These are phyloP conservation scores for Gryganskiella cystojenkinii DNA, from an alignment of 192 early-diverging fungal species.

Conservation along the genomic window DNA sequence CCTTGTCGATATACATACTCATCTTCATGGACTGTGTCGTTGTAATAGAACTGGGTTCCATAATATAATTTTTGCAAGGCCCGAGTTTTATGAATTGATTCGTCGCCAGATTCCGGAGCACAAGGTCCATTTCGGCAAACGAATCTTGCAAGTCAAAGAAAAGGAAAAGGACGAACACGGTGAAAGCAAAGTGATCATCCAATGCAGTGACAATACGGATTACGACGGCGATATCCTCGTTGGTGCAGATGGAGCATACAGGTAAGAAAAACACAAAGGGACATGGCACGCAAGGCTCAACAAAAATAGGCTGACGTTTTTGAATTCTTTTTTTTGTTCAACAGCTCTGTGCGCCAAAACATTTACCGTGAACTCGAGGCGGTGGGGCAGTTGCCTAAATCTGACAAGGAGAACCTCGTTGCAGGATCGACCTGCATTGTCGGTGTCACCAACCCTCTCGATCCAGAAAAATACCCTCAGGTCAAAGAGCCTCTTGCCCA, in stretches of 20 bases:
- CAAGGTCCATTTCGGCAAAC: slow-evolving; percentile 10
- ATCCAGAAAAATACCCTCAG: background rate
- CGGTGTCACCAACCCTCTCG: background rate
- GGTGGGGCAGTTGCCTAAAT: background rate
- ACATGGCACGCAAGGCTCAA: background rate
- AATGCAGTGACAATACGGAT: background rate
- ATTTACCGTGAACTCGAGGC: background rate
- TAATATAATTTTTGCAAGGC: slow-evolving; percentile 4
- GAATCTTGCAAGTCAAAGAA: slow-evolving; percentile 5
- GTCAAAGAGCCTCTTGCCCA: background rate
- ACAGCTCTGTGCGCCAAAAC: background rate
- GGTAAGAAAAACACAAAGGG: background rate
- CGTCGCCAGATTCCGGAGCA: background rate
- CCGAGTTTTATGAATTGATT: background rate
- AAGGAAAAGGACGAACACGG: no score
- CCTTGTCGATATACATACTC: background rate
- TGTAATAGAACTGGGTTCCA: background rate
- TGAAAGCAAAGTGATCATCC: background rate
- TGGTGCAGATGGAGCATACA: slow-evolving; percentile 5
- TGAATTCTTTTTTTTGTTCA: no score
- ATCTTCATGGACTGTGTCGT: background rate
- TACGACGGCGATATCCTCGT: slow-evolving; percentile 3
- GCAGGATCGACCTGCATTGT: background rate
- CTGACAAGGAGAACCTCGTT: background rate
- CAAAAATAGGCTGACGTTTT: no score